A percentile compares a stretch with the other conserved stretches of the same genome.
phyloP scores from a whole-genome alignment of 805 yeast species.

The Cephaloascus fragrans region DNA sequence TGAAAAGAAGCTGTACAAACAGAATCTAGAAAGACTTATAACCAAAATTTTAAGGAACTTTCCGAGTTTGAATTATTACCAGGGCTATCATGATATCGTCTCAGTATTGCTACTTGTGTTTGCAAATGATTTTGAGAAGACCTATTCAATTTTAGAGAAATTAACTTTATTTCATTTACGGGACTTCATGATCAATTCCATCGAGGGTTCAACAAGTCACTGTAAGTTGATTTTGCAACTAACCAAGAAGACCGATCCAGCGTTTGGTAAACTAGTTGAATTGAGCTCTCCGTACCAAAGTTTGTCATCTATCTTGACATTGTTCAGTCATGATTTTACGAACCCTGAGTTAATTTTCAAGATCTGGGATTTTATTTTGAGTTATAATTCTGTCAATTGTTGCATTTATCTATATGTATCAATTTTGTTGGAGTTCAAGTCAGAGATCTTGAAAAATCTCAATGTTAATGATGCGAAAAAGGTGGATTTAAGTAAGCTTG shows the following conservation, averaged over 20 bases:
- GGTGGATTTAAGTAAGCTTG: constrained; percentile 5
- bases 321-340: constrained; percentile 63
- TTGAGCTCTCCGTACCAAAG: constrained; percentile 52
- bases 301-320: constrained; percentile 66
- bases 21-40: constrained; percentile 33
- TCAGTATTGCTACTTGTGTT: constrained; percentile 53
- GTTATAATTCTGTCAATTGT: constrained; percentile 42
- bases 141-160: constrained; percentile 38
- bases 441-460: constrained; percentile 24
- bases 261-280: constrained; percentile 29
- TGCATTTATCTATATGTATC: constrained; percentile 56
- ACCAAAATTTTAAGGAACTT: constrained; percentile 46
- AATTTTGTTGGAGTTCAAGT: constrained; percentile 35
- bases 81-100: constrained; percentile 88
- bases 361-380: constrained; percentile 63
- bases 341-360: constrained; percentile 38
- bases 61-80: constrained; percentile 69
- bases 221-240: constrained; percentile 58
- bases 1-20: constrained; percentile 21
- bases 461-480: constrained; percentile 3
- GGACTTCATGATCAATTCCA: constrained; percentile 74
- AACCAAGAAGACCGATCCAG: constrained; percentile 36
- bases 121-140: constrained; percentile 13
- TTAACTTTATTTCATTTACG: constrained; percentile 57
- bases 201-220: constrained; percentile 59